Percentiles rank a stretch among this genome's conserved stretches.
phyloP scores from a whole-genome alignment of 2,329 filamentous ascomycete species.

The Xylaria sp. region DNA sequence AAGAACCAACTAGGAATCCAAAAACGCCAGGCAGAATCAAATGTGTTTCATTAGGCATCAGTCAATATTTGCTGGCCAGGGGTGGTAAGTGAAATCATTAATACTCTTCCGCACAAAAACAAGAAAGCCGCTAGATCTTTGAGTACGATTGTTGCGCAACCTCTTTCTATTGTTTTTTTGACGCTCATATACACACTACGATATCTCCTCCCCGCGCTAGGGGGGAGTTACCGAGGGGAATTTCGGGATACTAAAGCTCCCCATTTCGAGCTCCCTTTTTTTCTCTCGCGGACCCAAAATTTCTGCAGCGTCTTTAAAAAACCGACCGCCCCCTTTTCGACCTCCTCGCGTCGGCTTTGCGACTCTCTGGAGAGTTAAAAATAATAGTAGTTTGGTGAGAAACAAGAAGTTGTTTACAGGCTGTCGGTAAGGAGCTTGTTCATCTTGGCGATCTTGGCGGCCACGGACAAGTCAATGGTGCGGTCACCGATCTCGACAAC shows the following conservation, averaged over 20 bases:
- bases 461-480: constrained; percentile 96
- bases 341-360: constrained; percentile 10
- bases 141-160: constrained; percentile 22
- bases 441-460: constrained; percentile 91
- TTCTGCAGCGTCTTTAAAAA: constrained; percentile 13
- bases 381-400: constrained; percentile 1
- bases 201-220: constrained; percentile 19
- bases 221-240: constrained; percentile 10
- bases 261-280: background rate
- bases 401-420: constrained; percentile 55
- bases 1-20: background rate
- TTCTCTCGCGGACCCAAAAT: constrained; percentile 13
- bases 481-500: constrained; percentile 96
- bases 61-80: background rate
- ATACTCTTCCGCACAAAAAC: constrained; percentile 22
- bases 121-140: constrained; percentile 15
- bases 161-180: constrained; percentile 34
- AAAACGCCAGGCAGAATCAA: background rate
- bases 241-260: constrained; percentile 6
- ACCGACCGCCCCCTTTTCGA: constrained; percentile 6
- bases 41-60: background rate
- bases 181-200: constrained; percentile 32
- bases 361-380: constrained; percentile 24
- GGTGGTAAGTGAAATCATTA: constrained; percentile 10
- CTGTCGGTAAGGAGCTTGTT: constrained; percentile 98